A percentile compares a stretch with the other conserved stretches of the same genome.
These are phyloP conservation scores for Melocanna baccifera DNA, from an alignment of 176 grass and related monocot genomes.

Conservation along the genomic window DNA sequence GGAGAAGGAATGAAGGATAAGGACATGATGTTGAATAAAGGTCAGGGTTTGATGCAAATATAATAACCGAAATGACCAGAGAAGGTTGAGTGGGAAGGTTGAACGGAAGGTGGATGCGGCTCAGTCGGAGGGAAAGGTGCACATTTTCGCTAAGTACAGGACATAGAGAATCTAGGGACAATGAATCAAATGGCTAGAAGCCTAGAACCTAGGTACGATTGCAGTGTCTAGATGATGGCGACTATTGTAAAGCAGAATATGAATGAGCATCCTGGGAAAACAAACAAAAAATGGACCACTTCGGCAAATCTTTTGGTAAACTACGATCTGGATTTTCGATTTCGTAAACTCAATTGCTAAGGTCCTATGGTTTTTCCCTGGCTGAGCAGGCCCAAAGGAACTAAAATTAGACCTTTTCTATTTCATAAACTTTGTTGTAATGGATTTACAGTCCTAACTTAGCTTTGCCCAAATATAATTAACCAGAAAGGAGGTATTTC, in stretches of 20 bases:
- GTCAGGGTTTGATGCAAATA: not conserved
- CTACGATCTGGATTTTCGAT: not conserved
- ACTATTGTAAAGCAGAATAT: not conserved
- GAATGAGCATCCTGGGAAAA: not conserved
- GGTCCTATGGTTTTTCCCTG: not conserved
- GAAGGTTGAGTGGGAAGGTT: not conserved
- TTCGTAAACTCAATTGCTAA: not conserved
- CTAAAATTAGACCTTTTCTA: not conserved
- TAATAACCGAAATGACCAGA: not conserved
- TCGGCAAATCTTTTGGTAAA: not conserved
- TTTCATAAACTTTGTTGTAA: not conserved
- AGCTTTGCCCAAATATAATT: slow-evolving; percentile 11
- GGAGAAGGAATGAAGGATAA: not conserved
- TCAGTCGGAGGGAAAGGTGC: not conserved
- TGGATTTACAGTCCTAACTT: not conserved
- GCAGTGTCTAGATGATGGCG: not conserved
- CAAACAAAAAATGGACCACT: not conserved
- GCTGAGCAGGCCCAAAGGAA: not conserved
- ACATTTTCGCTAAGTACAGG: not conserved
- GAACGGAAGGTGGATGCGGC: not conserved
- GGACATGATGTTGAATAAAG: not conserved
- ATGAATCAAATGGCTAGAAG: slow-evolving; percentile 8
- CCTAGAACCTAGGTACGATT: not conserved
- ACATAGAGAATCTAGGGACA: not conserved
- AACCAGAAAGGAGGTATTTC: not conserved